Conservation (phyloP, 75 land plant genomes). For the Pinus taeda region DNA sequence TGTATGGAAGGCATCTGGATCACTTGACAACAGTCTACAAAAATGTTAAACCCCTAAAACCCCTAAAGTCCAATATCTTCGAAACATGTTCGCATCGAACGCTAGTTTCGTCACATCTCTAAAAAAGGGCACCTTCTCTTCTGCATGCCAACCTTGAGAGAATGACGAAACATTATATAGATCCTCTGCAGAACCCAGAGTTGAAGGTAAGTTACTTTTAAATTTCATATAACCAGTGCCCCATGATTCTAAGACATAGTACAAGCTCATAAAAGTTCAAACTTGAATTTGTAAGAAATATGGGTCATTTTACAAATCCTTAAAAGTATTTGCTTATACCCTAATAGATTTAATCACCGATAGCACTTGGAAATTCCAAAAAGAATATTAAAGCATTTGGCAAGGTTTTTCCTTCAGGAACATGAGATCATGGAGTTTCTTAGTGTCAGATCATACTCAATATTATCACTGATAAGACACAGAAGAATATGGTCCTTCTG, state of each 20-base stretch:
- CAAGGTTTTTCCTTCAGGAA: not conserved
- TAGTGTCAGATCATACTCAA: not conserved
- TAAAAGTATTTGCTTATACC: too few relatives aligned
- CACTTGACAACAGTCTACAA: not conserved
- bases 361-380: not conserved
- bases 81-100: not conserved
- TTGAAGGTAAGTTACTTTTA: too few relatives aligned
- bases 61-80: not conserved
- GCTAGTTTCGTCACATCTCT: not conserved
- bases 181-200: too few relatives aligned
- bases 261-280: too few relatives aligned
- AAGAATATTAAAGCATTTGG: not conserved
- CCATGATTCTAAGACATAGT: too few relatives aligned
- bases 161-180: too few relatives aligned
- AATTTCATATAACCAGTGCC: too few relatives aligned
- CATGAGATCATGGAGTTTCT: not conserved
- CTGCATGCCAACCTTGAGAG: too few relatives aligned
- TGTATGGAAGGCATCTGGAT: not conserved
- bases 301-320: too few relatives aligned
- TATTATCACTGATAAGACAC: not conserved
- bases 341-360: not conserved
- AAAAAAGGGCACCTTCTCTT: too few relatives aligned
- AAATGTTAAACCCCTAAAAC: not conserved
- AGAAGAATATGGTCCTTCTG: not conserved
- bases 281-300: too few relatives aligned